Evolutionary conservation across 1,139 yeast species (phyloP), one percentile per base, ranked within the genome.

Genomic region (Geotrichum aggregatum): DNA sequence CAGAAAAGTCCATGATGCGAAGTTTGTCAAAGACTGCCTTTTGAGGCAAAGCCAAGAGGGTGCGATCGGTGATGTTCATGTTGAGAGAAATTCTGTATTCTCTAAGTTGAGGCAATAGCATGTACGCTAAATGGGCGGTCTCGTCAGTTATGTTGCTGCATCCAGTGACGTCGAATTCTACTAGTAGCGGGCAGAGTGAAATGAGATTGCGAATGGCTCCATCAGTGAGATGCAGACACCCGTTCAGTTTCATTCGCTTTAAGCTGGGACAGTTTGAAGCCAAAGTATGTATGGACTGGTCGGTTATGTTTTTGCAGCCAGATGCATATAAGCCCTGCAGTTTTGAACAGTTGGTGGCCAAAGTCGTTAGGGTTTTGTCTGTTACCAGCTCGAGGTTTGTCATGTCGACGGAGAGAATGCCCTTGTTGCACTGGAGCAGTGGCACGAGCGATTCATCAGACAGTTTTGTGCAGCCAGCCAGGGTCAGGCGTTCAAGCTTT

Each of bases 251-350:
- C 54, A 92, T 80, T 61, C 98, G 76, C 64, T 89, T 88, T 58
- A 92, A 73, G 77, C 83, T 76, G 1, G 85, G 85, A 56, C 97
- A 88, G 41, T 76, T 73, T 41, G 70, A 63, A 11, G 88, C 78
- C 56, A 91, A 74, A 41, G 71, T 70, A 38, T 78, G 63, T n/a
- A 92, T 76, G 1, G 94, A 85, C 4, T 65, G 71, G 61, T 87
- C 87, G 2, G 85, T 75, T 1, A 92, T 83, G 26, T 73, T 71
- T 26, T 79, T 80, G 58, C 97, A 89, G 3, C 87, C 87, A 0
- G 96, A 91, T 0, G 95, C 95, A 65, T 91, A 91, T 46, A 91
- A 73, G 0, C 97, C 97, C 69, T 92, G 98, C 47, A 92, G 74
- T 50, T 92, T 73, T 36, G 79, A 77, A 66, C 97, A 89, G 64